Percentiles rank a stretch among this genome's conserved stretches.
These are phyloP conservation scores for Ophiostoma angusticollis DNA, from an alignment of 2,329 filamentous ascomycete genomes.

Conservation along the genomic window DNA sequence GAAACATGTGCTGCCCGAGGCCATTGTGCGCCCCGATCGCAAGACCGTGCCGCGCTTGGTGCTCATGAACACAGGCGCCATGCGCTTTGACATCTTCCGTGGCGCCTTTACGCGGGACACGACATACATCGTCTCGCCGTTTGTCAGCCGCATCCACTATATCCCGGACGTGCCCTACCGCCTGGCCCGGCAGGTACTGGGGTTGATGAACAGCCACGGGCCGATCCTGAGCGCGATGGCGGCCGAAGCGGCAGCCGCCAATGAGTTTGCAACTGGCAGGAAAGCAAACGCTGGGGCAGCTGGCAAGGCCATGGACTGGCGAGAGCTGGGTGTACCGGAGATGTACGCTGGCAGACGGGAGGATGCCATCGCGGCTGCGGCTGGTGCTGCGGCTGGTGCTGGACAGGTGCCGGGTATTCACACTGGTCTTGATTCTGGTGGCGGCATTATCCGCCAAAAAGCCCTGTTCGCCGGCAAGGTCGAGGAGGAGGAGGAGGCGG, in stretches of 20 bases:
- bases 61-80: constrained; percentile 77
- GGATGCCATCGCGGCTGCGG: constrained; percentile 17
- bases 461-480: not conserved
- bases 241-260: constrained; percentile 10
- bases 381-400: not conserved
- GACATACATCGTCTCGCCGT: constrained; percentile 77
- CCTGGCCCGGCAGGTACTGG: constrained; percentile 56
- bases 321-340: constrained; percentile 39
- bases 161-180: constrained; percentile 71
- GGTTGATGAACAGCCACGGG: constrained; percentile 41
- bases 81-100: constrained; percentile 92
- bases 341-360: constrained; percentile 16
- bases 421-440: too few species aligned
- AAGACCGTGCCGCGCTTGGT: constrained; percentile 47
- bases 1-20: constrained; percentile 57
- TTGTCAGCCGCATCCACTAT: constrained; percentile 64
- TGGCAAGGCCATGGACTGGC: constrained; percentile 24
- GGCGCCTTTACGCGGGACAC: constrained; percentile 81
- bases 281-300: too few species aligned
- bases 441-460: not conserved
- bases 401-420: too few species aligned
- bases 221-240: constrained; percentile 29
- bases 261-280: too few species aligned
- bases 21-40: constrained; percentile 42
- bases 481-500: too few species aligned